Evolutionary conservation across 2,329 filamentous ascomycete genomes (phyloP), one percentile per base, ranked within the genome.

Genomic region (Alternaria atra): DNA sequence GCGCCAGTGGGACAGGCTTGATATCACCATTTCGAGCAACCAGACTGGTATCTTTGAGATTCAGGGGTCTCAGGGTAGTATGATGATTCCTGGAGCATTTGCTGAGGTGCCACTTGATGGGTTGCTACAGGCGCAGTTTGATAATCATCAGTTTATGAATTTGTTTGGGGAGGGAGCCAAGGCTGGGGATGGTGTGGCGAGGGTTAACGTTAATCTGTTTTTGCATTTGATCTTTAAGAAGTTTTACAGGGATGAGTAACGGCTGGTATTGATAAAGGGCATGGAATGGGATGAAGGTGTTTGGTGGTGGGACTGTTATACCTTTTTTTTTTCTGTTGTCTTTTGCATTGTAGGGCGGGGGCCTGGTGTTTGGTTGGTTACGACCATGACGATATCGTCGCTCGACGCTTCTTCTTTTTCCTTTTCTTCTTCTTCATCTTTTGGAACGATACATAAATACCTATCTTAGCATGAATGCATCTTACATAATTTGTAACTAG

Each of bases 211-310:
- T 74, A 99, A 99, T 83, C 80, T 99, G 75, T 88, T 99, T 81
- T 84, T 99, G 84, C 95, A 99, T 85, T 84, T 98, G 79, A 87
- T 99, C 70, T 98, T 98, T 85, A 97, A 96, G 87, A 99, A 99
- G 85, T 99, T 99, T 80, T 99, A 99, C 67, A 74, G 81, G 63
- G 82, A 84, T 48, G 68, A 70, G 58, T 74, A 62, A 56, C 23
- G 35, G 4, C 13, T 34, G 32, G 5, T 29, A 6, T 29, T 29
- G 3, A 29, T 6, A 29, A 29, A n/a, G 12, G 27, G 35, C 23
- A 52, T 42, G 50, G 27, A 25, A 30, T 40, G 32, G 17, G 25
- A 51, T 23, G 51, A 12, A 40, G 48, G 32, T 35, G 48, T 51
- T 34, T 51, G 48, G 39, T 35, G 15, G 48, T 20, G 51, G 23